phyloP scores from a whole-genome alignment of 2,329 filamentous ascomycete genomes.

The Chaetoscypha palmicola region DNA sequence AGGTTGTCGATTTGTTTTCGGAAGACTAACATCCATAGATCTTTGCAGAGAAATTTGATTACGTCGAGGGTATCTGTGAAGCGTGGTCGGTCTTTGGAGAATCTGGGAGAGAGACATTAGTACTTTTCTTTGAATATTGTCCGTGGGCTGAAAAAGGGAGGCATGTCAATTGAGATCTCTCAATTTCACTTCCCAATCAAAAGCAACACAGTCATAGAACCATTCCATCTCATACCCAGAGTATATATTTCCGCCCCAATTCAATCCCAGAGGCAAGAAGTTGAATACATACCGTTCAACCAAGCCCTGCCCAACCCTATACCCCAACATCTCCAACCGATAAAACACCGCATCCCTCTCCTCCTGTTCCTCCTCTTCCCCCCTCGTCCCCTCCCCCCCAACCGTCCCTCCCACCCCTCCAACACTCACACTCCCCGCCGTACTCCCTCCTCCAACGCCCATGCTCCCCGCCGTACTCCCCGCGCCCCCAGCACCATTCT shows the following conservation, averaged over 20 bases:
- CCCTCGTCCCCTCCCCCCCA: constrained; percentile 57
- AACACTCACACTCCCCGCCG: constrained; percentile 10
- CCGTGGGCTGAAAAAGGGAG: too few species aligned
- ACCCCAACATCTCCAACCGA: constrained; percentile 76
- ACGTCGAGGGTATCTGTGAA: constrained; percentile 90
- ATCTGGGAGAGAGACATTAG: too few species aligned
- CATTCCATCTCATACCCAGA: background rate
- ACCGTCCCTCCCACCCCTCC: constrained; percentile 15
- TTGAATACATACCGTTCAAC: constrained; percentile 66
- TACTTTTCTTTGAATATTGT: too few species aligned
- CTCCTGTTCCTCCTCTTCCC: constrained; percentile 62
- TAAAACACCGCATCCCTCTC: constrained; percentile 79
- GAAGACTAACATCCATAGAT: constrained; percentile 91
- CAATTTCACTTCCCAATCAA: too few species aligned
- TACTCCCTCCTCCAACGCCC: constrained; percentile 66
- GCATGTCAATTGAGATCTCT: too few species aligned
- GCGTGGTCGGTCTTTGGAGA: constrained; percentile 75
- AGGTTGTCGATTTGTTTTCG: constrained; percentile 97
- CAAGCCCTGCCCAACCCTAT: constrained; percentile 85
- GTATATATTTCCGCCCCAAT: background rate
- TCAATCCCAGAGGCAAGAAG: constrained; percentile 1
- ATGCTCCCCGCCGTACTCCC: too few species aligned
- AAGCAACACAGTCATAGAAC: background rate
- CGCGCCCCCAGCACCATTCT: constrained; percentile 24
- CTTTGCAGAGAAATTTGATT: constrained; percentile 98